Evolutionary conservation across 164 flowering plant genomes (phyloP), one percentile per base, ranked within the genome.

Genomic region (Euptelea pleiosperma): DNA sequence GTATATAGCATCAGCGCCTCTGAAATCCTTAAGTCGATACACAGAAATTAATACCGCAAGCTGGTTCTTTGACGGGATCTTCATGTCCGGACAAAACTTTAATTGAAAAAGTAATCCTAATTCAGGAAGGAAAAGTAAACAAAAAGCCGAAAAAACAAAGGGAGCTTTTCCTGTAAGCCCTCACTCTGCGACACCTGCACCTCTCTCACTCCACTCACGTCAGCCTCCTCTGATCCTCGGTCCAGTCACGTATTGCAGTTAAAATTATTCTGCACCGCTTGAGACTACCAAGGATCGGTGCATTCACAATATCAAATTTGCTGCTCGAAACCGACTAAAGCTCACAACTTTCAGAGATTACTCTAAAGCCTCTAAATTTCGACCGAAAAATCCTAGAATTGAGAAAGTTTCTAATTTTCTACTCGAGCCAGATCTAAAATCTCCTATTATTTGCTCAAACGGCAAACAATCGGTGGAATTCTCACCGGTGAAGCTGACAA

Each of bases 201-300:
- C n/a, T n/a, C n/a, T n/a, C n/a, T n/a, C n/a, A n/a, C n/a, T n/a
- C n/a, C 28, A 15, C 12, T 19, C 22, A 21, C 57, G 41, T 55
- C 43, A 55, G 25, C 44, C 24, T 55, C 31, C 40, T 26, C 58
- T 52, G 56, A 52, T 52, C 56, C 34, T 50, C 51, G n/a, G 31
- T 47, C 22, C 52, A 47, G 31, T 26, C 33, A 48, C 30, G 31
- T 33, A 14, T 48, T 48, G 30, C 52, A 48, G 52, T 48, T 48
- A 25, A 47, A 48, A 33, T 33, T 48, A 14, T 9, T 48, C 52
- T 48, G 52, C 56, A 52, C 19, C 18, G 40, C 56, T 52, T 35
- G 55, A 52, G 48, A 44, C 18, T 44, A 11, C 18, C 2, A 44
- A 37, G n/a, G 41, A 37, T 37, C 41, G 11, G 8, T 10, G 14